These are phyloP conservation scores for Mycena sp. DNA, from an alignment of 1,284 basidiomycete species.

Conservation along the genomic window DNA sequence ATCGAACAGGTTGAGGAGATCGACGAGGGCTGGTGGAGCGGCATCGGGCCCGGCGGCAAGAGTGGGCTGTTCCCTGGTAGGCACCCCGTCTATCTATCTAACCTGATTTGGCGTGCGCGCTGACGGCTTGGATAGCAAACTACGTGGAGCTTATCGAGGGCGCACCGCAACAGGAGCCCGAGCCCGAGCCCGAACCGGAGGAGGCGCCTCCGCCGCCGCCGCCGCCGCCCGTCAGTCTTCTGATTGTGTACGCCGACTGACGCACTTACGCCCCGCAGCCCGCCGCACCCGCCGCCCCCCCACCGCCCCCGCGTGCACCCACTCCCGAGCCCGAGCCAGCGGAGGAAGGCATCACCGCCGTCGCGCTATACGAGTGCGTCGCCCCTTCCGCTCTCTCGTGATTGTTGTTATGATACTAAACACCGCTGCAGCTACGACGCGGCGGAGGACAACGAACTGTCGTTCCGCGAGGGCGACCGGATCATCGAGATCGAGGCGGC, in stretches of 20 bases:
- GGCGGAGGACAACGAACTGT: slow-evolving; percentile 89
- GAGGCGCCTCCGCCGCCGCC: slow-evolving; percentile 49
- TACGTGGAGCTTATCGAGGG: slow-evolving; percentile 80
- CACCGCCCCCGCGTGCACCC: slow-evolving; percentile 45
- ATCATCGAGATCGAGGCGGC: slow-evolving; percentile 79
- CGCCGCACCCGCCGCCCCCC: slow-evolving; percentile 53
- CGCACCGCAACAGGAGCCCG: slow-evolving; percentile 45
- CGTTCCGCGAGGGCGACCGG: slow-evolving; percentile 83
- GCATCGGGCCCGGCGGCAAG: slow-evolving; percentile 69
- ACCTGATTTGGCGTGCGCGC: slow-evolving; percentile 1
- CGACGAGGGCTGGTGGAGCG: slow-evolving; percentile 91
- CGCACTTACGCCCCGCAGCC: slow-evolving; percentile 45
- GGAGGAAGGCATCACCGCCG: slow-evolving; percentile 69
- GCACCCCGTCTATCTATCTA: slow-evolving; percentile 31
- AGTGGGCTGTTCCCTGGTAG: slow-evolving; percentile 81
- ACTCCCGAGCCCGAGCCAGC: slow-evolving; percentile 39
- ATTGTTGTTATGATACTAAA: slow-evolving; percentile 7
- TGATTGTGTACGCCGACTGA: slow-evolving; percentile 5
- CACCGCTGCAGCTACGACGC: slow-evolving; percentile 74
- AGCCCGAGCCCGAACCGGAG: slow-evolving; percentile 40
- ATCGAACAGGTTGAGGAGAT: slow-evolving; percentile 86
- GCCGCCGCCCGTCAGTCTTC: slow-evolving; percentile 49
- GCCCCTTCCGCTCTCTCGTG: background rate
- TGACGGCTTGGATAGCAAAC: slow-evolving; percentile 58
- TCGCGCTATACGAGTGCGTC: slow-evolving; percentile 83